phyloP scores from a whole-genome alignment of 2,329 filamentous ascomycete genomes.

The Botrytis elliptica region DNA sequence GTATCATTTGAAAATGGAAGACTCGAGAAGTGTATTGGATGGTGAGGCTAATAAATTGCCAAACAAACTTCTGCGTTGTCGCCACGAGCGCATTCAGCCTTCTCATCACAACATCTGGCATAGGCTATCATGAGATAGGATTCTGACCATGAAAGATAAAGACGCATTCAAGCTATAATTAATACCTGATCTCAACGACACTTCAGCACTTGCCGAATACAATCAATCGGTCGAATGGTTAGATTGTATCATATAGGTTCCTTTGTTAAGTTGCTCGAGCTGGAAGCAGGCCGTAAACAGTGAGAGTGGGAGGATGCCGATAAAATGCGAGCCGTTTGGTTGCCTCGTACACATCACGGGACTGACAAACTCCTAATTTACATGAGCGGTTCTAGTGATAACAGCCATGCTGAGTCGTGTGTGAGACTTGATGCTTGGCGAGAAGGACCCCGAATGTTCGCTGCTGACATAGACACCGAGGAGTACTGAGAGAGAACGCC shows the following conservation, averaged over 20 bases:
- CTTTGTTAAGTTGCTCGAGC: fast-evolving
- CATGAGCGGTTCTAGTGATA: not conserved
- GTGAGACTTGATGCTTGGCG: not conserved
- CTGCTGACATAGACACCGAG: not conserved
- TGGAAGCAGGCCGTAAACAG: not conserved
- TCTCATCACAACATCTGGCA: not conserved
- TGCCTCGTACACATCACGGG: not conserved
- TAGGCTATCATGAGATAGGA: not conserved
- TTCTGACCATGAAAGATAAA: not conserved
- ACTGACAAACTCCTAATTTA: no score
- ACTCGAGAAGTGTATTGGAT: not conserved
- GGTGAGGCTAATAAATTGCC: not conserved
- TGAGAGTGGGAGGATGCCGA: not conserved
- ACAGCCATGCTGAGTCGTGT: not conserved
- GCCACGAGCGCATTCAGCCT: not conserved
- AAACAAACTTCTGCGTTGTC: not conserved
- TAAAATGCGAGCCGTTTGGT: not conserved
- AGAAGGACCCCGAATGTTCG: not conserved
- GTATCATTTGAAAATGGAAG: not conserved
- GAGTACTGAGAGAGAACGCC: not conserved
- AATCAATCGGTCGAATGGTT: not conserved
- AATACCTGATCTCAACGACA: fast-evolving
- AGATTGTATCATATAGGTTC: fast-evolving
- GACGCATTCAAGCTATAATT: not conserved
- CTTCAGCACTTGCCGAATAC: not conserved